phyloP scores from a whole-genome alignment of 2,329 filamentous ascomycete species.

The Hypoxylon rubiginosum region DNA sequence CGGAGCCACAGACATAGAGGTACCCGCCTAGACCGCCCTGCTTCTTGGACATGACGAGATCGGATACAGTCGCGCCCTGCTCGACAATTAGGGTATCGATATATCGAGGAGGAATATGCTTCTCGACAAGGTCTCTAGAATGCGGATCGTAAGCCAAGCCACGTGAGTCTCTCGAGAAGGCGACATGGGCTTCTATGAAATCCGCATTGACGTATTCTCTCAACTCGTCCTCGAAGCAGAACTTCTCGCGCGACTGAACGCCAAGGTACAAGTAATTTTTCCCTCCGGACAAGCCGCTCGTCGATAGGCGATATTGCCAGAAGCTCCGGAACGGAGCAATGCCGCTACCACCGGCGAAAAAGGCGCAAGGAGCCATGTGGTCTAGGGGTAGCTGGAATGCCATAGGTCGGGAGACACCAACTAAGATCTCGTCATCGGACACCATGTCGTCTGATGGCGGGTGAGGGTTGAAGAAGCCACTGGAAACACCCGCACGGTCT shows the following conservation, averaged over 20 bases:
- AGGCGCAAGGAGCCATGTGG: constrained; percentile 63
- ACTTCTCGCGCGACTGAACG: constrained; percentile 66
- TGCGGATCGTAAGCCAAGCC: constrained; percentile 62
- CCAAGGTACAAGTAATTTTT: constrained; percentile 62
- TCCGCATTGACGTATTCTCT: constrained; percentile 61
- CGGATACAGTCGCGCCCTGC: constrained; percentile 64
- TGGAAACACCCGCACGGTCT: constrained; percentile 62
- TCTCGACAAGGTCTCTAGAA: constrained; percentile 61
- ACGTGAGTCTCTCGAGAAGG: constrained; percentile 64
- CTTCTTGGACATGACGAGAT: constrained; percentile 69
- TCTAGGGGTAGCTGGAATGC: constrained; percentile 66
- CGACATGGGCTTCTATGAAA: constrained; percentile 65
- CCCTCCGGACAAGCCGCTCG: constrained; percentile 41
- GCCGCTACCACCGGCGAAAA: constrained; percentile 67
- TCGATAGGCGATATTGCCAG: constrained; percentile 61
- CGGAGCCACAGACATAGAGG: constrained; percentile 64
- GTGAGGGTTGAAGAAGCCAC: constrained; percentile 67
- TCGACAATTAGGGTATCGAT: constrained; percentile 66
- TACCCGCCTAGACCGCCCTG: constrained; percentile 65
- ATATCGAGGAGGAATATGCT: constrained; percentile 63
- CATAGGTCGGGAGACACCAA: constrained; percentile 66
- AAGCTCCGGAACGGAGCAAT: constrained; percentile 68
- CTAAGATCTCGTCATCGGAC: constrained; percentile 61
- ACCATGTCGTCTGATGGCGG: constrained; percentile 55
- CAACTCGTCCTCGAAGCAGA: constrained; percentile 64